Conservation (phyloP, 2,329 filamentous ascomycete genomes). For the Ophiostoma tasmaniense region DNA sequence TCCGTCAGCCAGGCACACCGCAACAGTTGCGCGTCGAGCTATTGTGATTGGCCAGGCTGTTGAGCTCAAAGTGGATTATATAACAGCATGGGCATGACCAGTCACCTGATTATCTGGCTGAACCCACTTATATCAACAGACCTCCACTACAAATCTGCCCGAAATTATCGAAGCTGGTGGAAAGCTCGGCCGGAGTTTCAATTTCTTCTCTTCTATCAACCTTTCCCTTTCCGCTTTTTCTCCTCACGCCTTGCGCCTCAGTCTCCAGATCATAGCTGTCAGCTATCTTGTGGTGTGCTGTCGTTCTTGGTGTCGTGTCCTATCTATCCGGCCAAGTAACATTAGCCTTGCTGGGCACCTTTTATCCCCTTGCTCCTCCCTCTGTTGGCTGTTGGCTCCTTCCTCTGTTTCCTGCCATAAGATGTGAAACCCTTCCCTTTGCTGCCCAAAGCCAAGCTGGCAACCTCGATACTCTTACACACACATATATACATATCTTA, state of each 20-base stretch:
- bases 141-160: neutral
- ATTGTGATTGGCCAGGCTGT: constrained; percentile 19
- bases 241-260: constrained; percentile 9
- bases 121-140: neutral
- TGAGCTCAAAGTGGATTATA: neutral
- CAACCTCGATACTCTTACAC: neutral
- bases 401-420: neutral
- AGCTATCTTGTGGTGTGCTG: neutral
- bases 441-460: constrained; percentile 13
- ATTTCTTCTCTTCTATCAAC: neutral
- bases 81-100: neutral
- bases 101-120: neutral
- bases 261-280: neutral
- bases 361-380: neutral
- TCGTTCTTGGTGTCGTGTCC: constrained; percentile 1
- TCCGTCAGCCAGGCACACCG: constrained; percentile 23
- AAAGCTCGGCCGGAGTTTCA: constrained; percentile 9
- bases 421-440: constrained; percentile 11
- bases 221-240: constrained; percentile 1
- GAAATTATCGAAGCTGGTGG: constrained; percentile 16
- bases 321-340: neutral
- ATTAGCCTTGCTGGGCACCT: neutral
- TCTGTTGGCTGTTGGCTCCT: neutral
- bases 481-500: neutral
- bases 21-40: constrained; percentile 24